Evolutionary conservation across 441 rosid species (phyloP).

Genomic region (Lepidium campestre): DNA sequence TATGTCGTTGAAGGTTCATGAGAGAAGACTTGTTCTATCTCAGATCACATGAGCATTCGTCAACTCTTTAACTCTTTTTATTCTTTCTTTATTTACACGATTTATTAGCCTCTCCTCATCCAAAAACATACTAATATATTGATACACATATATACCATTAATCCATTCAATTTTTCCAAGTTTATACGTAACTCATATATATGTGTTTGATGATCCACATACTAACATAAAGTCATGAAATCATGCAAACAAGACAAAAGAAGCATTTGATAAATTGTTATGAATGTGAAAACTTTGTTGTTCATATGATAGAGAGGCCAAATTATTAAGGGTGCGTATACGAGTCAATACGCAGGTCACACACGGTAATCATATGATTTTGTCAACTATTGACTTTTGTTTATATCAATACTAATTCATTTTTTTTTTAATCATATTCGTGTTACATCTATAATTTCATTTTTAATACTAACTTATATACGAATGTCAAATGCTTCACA

Average conservation of each 20-base stretch:
- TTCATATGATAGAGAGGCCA: too few relatives aligned
- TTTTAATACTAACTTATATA: background rate
- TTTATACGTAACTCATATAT: background rate
- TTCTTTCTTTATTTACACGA: background rate
- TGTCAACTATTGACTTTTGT: constrained; percentile 27
- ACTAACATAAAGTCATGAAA: constrained; percentile 16
- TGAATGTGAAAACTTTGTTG: too few relatives aligned
- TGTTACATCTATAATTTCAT: background rate
- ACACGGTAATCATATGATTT: constrained; percentile 25
- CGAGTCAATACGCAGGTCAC: constrained; percentile 19
- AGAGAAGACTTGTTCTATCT: constrained; percentile 24
- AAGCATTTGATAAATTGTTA: too few relatives aligned
- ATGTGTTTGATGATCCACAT: background rate
- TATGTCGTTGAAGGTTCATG: constrained; percentile 53
- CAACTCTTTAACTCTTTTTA: constrained; percentile 23
- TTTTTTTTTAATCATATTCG: too few relatives aligned
- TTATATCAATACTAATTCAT: too few relatives aligned
- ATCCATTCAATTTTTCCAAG: background rate
- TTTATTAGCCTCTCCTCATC: constrained; percentile 4
- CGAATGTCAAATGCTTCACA: constrained; percentile 26
- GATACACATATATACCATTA: background rate
- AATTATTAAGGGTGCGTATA: constrained; percentile 27
- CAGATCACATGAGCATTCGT: constrained; percentile 33
- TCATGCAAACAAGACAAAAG: constrained; percentile 1
- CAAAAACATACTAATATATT: background rate